Conservation (phyloP, 148 eudicot genomes). For the Vaccinium darrowii region DNA sequence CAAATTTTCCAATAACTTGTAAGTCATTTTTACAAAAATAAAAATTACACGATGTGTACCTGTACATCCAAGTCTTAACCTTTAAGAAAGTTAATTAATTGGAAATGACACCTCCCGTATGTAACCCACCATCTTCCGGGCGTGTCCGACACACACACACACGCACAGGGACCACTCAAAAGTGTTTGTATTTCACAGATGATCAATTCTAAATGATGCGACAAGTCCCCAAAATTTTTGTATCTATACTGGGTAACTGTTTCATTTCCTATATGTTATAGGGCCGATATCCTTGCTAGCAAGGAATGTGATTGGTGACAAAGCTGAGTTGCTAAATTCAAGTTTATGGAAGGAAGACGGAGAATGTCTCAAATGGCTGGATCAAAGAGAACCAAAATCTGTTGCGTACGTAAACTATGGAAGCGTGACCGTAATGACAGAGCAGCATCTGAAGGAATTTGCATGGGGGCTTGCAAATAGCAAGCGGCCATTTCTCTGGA, state of each 20-base stretch:
- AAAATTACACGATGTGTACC: background rate
- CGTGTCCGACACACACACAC: background rate
- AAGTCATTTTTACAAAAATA: background rate
- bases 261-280: background rate
- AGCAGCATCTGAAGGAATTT: background rate
- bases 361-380: slow-evolving; percentile 5
- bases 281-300: background rate
- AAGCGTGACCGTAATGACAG: background rate
- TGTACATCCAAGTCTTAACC: background rate
- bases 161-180: too few species aligned
- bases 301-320: background rate
- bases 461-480: slow-evolving; percentile 11
- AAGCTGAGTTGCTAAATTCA: background rate
- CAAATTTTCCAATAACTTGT: background rate
- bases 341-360: slow-evolving; percentile 2
- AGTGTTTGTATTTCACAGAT: background rate
- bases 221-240: background rate
- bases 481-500: slow-evolving; percentile 2
- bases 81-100: background rate
- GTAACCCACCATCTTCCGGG: background rate
- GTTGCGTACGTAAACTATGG: background rate
- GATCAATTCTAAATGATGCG: background rate
- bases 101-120: background rate
- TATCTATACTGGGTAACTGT: background rate
- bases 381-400: background rate